Evolutionary conservation across 257 asterid species (phyloP).

Genomic region (Pogostemon cablin): DNA sequence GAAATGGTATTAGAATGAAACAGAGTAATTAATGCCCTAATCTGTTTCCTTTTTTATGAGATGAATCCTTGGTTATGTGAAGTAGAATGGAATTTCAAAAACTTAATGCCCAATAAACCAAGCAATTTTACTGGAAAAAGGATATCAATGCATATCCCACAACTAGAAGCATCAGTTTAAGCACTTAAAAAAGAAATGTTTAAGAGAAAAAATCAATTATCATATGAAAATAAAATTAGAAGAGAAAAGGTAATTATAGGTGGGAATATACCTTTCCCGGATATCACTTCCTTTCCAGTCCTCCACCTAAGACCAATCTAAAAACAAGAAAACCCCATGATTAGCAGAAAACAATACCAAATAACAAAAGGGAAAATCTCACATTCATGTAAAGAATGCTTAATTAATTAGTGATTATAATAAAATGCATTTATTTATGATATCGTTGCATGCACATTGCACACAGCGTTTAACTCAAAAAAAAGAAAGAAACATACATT

Average conservation of each 20-base stretch:
- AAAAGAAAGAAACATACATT: conserved; percentile 16
- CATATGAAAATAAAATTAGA: background rate
- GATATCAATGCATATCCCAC: conserved; percentile 19
- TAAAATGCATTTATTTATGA: background rate
- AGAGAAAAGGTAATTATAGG: conserved; percentile 5
- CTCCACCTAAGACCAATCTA: conserved; percentile 99
- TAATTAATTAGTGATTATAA: conserved; percentile 16
- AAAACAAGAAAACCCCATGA: conserved; percentile 23
- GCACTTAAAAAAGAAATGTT: conserved; percentile 17
- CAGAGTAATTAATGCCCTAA: conserved; percentile 2
- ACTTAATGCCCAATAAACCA: background rate
- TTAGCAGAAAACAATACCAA: conserved; percentile 23
- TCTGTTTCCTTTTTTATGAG: background rate
- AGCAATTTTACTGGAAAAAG: background rate
- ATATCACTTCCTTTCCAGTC: conserved; percentile 90
- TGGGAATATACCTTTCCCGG: conserved; percentile 85
- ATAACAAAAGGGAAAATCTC: background rate
- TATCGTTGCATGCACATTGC: conserved; percentile 8
- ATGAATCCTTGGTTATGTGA: background rate
- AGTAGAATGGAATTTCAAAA: background rate
- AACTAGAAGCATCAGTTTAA: conserved; percentile 24
- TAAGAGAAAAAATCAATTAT: background rate
- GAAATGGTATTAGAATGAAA: background rate
- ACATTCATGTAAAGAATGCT: conserved; percentile 14
- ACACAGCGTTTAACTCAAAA: conserved; percentile 20